phyloP scores from a whole-genome alignment of 2,329 filamentous ascomycete genomes.

The Microdochium nivale region DNA sequence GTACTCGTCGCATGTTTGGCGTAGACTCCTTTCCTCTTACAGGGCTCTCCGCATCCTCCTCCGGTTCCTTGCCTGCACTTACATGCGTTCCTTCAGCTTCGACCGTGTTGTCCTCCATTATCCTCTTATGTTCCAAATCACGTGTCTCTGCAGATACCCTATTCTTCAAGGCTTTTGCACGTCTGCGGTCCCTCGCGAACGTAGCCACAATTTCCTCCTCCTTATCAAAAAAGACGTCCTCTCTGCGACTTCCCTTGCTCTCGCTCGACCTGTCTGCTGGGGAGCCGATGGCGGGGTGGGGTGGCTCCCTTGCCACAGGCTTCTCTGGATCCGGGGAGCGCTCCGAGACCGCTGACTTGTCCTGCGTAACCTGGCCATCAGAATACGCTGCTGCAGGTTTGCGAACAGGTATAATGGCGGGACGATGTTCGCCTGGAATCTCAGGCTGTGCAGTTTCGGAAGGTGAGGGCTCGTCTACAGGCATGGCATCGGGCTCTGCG shows the following conservation, averaged over 20 bases:
- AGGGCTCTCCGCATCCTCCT: constrained; percentile 16
- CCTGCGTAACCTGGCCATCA: constrained; percentile 5
- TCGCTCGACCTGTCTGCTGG: background rate
- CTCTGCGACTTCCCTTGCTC: background rate
- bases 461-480: background rate
- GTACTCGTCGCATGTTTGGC: background rate
- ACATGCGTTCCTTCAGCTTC: constrained; percentile 11
- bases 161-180: background rate
- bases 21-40: background rate
- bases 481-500: background rate
- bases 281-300: background rate
- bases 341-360: background rate
- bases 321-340: background rate
- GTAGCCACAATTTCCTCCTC: background rate
- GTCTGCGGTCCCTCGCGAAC: background rate
- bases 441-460: background rate
- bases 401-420: constrained; percentile 6
- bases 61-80: constrained; percentile 25
- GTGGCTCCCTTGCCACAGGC: background rate
- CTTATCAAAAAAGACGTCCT: background rate
- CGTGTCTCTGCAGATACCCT: background rate
- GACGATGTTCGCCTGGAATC: background rate
- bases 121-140: background rate
- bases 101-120: background rate
- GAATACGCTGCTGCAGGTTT: constrained; percentile 15